Evolutionary conservation across 805 yeast species (phyloP).

Genomic region (Candida ficus): DNA sequence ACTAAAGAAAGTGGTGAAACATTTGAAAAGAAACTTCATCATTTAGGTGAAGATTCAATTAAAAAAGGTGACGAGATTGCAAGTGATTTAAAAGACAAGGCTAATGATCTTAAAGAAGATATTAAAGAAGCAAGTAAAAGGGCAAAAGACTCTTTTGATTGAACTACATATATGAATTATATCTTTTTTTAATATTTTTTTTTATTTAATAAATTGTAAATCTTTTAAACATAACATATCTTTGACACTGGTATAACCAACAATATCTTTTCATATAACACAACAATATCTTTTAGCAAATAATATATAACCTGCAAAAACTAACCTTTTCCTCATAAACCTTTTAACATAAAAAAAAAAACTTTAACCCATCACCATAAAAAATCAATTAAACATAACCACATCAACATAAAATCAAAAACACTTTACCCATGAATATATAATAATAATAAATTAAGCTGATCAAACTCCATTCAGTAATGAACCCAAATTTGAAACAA

Average conservation of each 20-base stretch:
- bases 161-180: not conserved
- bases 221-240: no score
- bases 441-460: not conserved
- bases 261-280: no score
- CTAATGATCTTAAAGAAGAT: conserved; percentile 6
- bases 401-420: not conserved
- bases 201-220: no score
- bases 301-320: no score
- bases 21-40: no score
- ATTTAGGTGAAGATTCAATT: not conserved
- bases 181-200: no score
- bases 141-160: not conserved
- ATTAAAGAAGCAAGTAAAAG: conserved; percentile 5
- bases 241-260: no score
- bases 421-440: not conserved
- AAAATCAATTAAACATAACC: not conserved
- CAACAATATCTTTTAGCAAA: no score
- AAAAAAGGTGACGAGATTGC: conserved; percentile 6
- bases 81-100: conserved; percentile 3
- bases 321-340: not conserved
- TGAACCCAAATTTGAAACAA: conserved; percentile 2
- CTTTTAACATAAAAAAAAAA: not conserved
- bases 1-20: conserved; percentile 4
- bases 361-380: conserved; percentile 1
- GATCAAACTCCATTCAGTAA: not conserved